Percentiles rank a stretch among this genome's conserved stretches.
Evolutionary conservation across 78 protist genomes (phyloP).

Genomic region (Salpingoeca rosetta): DNA sequence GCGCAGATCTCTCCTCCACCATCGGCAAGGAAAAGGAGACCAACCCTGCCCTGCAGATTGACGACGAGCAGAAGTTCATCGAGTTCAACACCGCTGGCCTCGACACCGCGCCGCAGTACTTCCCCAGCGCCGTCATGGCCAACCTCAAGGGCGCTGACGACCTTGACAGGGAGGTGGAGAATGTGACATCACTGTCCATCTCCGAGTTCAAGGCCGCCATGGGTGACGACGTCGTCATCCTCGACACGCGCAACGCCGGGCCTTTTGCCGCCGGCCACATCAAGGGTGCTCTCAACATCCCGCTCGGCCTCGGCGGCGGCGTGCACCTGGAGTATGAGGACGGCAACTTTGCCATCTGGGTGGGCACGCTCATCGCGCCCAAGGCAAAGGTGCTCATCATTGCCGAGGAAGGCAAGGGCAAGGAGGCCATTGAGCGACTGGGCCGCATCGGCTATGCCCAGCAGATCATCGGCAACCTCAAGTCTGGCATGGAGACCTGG

Average conservation of each 20-base stretch:
- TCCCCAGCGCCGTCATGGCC: neutral
- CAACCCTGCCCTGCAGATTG: constrained; percentile 10
- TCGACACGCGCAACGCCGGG: constrained; percentile 5
- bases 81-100: neutral
- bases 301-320: constrained; percentile 1
- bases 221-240: neutral
- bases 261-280: neutral
- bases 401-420: neutral
- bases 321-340: neutral
- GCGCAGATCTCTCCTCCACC: constrained; percentile 1
- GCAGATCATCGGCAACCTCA: neutral
- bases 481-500: constrained; percentile 2
- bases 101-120: constrained; percentile 9
- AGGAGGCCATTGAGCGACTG: constrained; percentile 1
- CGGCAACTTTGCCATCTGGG: constrained; percentile 21
- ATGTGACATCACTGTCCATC: neutral
- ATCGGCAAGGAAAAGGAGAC: constrained; percentile 3
- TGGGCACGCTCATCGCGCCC: neutral
- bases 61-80: neutral
- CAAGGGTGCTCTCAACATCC: neutral
- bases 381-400: neutral
- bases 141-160: constrained; percentile 5
- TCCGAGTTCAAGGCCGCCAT: neutral
- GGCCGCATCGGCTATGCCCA: constrained; percentile 4
- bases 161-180: neutral